These are phyloP conservation scores for Starmerella davenportii DNA, from an alignment of 805 yeast species.

Conservation along the genomic window DNA sequence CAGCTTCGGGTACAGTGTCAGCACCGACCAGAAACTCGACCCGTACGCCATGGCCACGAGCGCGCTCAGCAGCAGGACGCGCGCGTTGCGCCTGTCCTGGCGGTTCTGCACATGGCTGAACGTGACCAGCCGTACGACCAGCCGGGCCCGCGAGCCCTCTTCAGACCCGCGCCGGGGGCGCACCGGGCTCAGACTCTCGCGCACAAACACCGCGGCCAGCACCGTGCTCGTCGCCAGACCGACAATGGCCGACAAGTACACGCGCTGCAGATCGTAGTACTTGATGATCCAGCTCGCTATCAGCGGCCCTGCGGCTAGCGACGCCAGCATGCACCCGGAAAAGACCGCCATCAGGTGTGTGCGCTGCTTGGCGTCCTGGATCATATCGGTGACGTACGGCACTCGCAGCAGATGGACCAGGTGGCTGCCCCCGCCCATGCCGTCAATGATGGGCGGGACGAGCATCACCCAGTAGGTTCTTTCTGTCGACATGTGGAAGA, in stretches of 20 bases:
- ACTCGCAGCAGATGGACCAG: conserved; percentile 10
- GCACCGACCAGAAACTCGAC: conserved; percentile 9
- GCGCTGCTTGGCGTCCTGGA: conserved; percentile 12
- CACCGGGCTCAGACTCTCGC: conserved; percentile 13
- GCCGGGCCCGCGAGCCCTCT: conserved; percentile 2
- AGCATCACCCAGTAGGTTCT: conserved; percentile 16
- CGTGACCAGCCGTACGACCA: conserved; percentile 6
- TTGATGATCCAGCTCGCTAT: conserved; percentile 13
- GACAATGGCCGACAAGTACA: conserved; percentile 6
- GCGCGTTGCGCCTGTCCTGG: conserved; percentile 12
- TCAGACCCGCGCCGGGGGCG: conserved; percentile 10
- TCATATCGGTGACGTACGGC: conserved; percentile 16
- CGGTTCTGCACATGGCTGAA: conserved; percentile 12
- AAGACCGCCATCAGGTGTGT: conserved; percentile 11
- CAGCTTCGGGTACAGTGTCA: conserved; percentile 19
- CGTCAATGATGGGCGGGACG: conserved; percentile 11
- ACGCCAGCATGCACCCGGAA: conserved; percentile 14
- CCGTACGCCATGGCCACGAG: conserved; percentile 12
- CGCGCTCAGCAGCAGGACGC: conserved; percentile 12
- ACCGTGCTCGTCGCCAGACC: conserved; percentile 4
- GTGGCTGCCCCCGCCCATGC: conserved; percentile 13
- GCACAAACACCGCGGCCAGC: conserved; percentile 4
- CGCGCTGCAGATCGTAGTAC: conserved; percentile 6
- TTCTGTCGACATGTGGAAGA: conserved; percentile 11
- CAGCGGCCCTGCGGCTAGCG: conserved; percentile 16